Evolutionary conservation across 345 rosid species (phyloP), one percentile per base, ranked within the genome.

Genomic region (Mercurialis annua): DNA sequence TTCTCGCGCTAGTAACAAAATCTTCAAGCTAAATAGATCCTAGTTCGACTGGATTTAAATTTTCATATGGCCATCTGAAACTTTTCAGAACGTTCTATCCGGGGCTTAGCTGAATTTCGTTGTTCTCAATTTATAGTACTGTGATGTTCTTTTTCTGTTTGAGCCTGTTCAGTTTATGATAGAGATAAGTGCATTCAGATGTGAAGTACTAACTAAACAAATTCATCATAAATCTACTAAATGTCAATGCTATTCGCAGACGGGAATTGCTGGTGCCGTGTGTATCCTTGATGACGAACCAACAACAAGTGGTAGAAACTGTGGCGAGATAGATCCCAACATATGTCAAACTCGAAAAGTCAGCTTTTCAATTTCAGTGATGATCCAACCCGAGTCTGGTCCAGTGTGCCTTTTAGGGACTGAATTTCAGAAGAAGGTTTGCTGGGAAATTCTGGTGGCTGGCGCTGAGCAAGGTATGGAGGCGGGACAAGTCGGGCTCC

Each of bases 391-490:
- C 0, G 99, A 92, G 77, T 95, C 99, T 76, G 99, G 99, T 53
- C 99, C 99, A 42, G 98, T 95, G 64, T 95, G 98, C 80, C 96
- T 95, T 53, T 76, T 92, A 36, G 98, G 98, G 81, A 90, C 99
- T 27, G 99, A 95, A 73, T 95, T 77, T 83, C 90, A 90, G 82
- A 95, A 88, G 84, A 88, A 81, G 73, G 85, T 77, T 49, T 95
- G 99, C 83, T 95, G 90, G 99, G 99, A 95, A 85, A 86, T 95
- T 83, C 81, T 95, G 61, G 98, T 95, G 73, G 98, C 98, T 77
- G 99, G 99, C 73, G 86, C 98, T 33, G 99, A 95, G 77, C 99
- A 95, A 90, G 99, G 99, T 73, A 84, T 95, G 64, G 99, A 95
- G 78, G 99, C 99, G 73, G 99, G 99, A 69, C 99, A 92, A 77